These are phyloP conservation scores for Penicillium tannophilum DNA, from an alignment of 495 filamentous ascomycete genomes.

Conservation along the genomic window DNA sequence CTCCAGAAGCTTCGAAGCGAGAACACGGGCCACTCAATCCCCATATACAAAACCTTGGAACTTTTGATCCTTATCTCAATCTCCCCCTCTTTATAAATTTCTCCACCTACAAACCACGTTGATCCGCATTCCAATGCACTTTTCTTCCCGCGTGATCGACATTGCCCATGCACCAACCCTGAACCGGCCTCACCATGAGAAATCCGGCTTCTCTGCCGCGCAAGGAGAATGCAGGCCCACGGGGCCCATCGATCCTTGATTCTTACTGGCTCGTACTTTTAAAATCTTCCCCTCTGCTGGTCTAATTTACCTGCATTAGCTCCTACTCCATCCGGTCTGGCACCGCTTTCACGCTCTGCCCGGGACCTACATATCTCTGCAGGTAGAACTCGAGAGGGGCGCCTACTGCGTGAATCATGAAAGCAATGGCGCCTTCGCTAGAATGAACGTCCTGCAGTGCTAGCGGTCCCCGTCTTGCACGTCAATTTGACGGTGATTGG, in stretches of 20 bases:
- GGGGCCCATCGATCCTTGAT: neutral
- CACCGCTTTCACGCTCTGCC: slow-evolving; percentile 5
- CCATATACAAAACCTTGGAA: neutral
- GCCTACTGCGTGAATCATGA: neutral
- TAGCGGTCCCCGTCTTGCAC: neutral
- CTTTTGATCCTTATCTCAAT: slow-evolving; percentile 4
- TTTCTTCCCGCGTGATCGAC: slow-evolving; percentile 45
- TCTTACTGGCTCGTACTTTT: neutral
- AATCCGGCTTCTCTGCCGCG: neutral
- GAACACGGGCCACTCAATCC: neutral
- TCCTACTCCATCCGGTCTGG: slow-evolving; percentile 16
- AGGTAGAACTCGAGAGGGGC: neutral
- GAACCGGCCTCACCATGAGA: neutral
- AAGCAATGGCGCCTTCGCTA: neutral
- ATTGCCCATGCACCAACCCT: slow-evolving; percentile 14
- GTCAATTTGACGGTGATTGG: neutral
- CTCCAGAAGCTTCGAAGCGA: neutral
- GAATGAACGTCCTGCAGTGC: too few species aligned
- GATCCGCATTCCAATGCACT: slow-evolving; percentile 35
- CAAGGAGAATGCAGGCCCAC: neutral
- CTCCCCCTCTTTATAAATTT: slow-evolving; percentile 3
- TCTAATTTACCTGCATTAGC: slow-evolving; percentile 11
- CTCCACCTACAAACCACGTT: slow-evolving; percentile 23
- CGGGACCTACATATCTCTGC: neutral
- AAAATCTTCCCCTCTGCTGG: neutral